Base-by-base conservation (phyloP, 1,139 yeast genomes). In the Protomyces gravidus region DNA sequence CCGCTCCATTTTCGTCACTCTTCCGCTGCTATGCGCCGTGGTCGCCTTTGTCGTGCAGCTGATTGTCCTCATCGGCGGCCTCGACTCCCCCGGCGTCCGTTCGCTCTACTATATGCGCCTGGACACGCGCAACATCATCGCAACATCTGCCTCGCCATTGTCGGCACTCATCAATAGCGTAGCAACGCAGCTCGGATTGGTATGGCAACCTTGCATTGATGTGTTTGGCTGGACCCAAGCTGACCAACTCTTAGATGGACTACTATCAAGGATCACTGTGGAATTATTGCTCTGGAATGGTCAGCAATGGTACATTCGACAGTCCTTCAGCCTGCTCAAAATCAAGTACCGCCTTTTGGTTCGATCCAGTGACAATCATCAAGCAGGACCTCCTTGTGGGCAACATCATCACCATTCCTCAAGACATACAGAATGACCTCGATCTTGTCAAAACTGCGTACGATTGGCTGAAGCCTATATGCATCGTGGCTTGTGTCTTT, bases 241-340 rank as follows among this genome's bases (percentile, higher is more conserved):
- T n/a, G n/a, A n/a, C n/a, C n/a, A n/a, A n/a, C 1, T 4, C 3
- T 5, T 15, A 36, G 42, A 36, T 23, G 47, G 47, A 45, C 30
- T 45, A 45, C 47, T 45, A 45, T 15, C 47, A 45, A 13, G 30
- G 28, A 5, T 19, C 47, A 17, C 47, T 45, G 5, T 45, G 47
- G 47, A 45, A 19, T 26, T 45, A 21, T 15, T 45, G 47, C 17
- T 23, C 47, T 15, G 47, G 47, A 11, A 4, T 17, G 9, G 15
- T 19, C 15, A 15, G 15, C 28, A 45, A 45, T n/a, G 47, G 47
- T 17, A 21, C 47, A 11, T 45, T 45, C 11, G 26, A 23, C 3
- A 13, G 30, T n/a, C 47, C 47, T 13, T 11, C 27, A 23, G n/a
- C 2, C 1, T 45, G 47, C 23, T 13, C 47, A 5, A 27, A 27